A percentile compares a stretch with the other conserved stretches of the same genome.
Conservation (phyloP, 148 eudicot species). For the Silene uniflora region DNA sequence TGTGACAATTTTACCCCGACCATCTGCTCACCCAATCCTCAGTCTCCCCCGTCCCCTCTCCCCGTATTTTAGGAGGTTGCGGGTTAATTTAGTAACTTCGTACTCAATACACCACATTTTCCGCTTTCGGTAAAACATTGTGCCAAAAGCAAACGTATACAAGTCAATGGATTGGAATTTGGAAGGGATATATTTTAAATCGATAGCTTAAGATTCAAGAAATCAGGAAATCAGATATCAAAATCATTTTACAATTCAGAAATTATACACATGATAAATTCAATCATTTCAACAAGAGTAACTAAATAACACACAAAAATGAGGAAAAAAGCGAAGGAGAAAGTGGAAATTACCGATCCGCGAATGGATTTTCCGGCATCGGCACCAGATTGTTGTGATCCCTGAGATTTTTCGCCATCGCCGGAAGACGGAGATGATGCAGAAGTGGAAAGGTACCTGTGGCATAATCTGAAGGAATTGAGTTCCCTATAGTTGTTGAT, state of each 20-base stretch:
- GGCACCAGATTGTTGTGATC: conserved; percentile 24
- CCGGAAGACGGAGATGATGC: conserved; percentile 23
- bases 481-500: conserved; percentile 18
- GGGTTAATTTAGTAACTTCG: no score
- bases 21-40: no score
- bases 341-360: conserved; percentile 54
- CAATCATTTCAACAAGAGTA: not conserved
- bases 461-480: conserved; percentile 17
- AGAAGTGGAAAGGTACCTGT: conserved; percentile 28
- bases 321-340: not conserved
- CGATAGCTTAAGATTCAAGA: no score
- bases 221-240: not conserved
- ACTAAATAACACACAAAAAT: not conserved
- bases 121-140: no score
- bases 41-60: no score
- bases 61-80: no score
- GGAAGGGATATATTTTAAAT: no score
- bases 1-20: no score
- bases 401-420: not conserved
- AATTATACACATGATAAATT: not conserved
- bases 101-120: no score
- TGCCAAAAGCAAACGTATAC: not conserved
- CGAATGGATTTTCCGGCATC: conserved; percentile 67
- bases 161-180: not conserved
- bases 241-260: not conserved